Conservation (phyloP, 345 rosid species). For the Melaleuca alternifolia region DNA sequence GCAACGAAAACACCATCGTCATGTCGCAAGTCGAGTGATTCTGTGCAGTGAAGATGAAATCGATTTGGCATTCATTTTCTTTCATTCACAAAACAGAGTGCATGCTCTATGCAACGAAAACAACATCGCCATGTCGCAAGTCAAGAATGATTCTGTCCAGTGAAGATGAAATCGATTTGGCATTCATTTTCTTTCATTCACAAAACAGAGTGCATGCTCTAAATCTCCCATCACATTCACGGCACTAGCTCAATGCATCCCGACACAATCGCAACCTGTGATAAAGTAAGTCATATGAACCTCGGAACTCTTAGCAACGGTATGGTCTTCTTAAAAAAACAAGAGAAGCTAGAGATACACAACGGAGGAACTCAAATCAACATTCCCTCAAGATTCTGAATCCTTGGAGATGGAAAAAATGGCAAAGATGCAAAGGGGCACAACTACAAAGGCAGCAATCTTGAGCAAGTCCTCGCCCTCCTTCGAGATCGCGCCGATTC, state of each 20-base stretch:
- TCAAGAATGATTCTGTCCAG: fast-evolving
- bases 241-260: neutral
- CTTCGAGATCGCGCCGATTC: slow-evolving; percentile 71
- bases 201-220: neutral
- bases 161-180: neutral
- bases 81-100: neutral
- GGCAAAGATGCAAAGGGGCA: slow-evolving; percentile 58
- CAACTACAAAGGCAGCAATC: slow-evolving; percentile 51
- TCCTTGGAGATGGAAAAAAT: slow-evolving; percentile 29
- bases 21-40: neutral
- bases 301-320: neutral
- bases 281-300: neutral
- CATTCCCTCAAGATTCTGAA: slow-evolving; percentile 5
- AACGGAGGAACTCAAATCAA: neutral
- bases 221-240: neutral
- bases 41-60: neutral
- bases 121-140: neutral
- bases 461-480: slow-evolving; percentile 60
- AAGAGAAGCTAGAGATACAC: neutral
- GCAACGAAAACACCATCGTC: neutral
- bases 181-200: neutral
- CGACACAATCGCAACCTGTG: neutral
- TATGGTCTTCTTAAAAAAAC: neutral
- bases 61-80: neutral
- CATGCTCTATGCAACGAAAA: neutral